Percentiles rank a stretch among this genome's conserved stretches.
Conservation (phyloP, 495 filamentous ascomycete genomes). For the Aspergillus campestris region DNA sequence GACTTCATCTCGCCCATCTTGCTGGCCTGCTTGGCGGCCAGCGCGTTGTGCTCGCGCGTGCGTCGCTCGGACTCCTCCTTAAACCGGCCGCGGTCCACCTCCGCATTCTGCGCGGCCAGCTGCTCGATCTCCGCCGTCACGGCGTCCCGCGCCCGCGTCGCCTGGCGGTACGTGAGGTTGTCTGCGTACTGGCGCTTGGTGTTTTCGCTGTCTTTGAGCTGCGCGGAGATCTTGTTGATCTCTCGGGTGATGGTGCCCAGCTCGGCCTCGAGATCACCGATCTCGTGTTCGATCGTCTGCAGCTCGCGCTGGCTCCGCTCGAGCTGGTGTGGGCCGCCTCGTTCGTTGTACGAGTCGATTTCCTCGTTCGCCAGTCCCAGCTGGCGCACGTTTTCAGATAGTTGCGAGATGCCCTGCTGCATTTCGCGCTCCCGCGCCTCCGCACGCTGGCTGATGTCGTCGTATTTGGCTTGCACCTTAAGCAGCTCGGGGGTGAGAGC, state of each 20-base stretch:
- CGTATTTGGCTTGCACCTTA: conserved; percentile 62
- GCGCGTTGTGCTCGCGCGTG: conserved; percentile 50
- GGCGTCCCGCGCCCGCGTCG: conserved; percentile 54
- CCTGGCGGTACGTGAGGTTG: conserved; percentile 76
- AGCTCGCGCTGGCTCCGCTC: conserved; percentile 61
- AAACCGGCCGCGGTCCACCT: conserved; percentile 70
- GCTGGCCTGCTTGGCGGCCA: conserved; percentile 51
- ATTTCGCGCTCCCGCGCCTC: conserved; percentile 65
- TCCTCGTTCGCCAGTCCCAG: conserved; percentile 64
- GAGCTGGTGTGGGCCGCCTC: conserved; percentile 66
- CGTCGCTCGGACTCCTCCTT: conserved; percentile 55
- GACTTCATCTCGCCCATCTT: conserved; percentile 66
- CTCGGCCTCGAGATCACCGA: conserved; percentile 57
- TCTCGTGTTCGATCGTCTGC: conserved; percentile 53
- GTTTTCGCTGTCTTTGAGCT: conserved; percentile 65
- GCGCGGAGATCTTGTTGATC: conserved; percentile 70
- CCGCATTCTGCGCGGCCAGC: conserved; percentile 71
- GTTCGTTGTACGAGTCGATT: conserved; percentile 71
- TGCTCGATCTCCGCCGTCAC: conserved; percentile 64
- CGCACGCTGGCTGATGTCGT: conserved; percentile 64
- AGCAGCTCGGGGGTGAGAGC: conserved; percentile 61
- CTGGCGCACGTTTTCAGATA: conserved; percentile 66
- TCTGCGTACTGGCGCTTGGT: conserved; percentile 77
- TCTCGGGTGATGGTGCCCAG: conserved; percentile 54
- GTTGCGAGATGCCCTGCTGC: conserved; percentile 58